Evolutionary conservation across 2,329 filamentous ascomycete species (phyloP).

Genomic region (Fusarium nygamai): DNA sequence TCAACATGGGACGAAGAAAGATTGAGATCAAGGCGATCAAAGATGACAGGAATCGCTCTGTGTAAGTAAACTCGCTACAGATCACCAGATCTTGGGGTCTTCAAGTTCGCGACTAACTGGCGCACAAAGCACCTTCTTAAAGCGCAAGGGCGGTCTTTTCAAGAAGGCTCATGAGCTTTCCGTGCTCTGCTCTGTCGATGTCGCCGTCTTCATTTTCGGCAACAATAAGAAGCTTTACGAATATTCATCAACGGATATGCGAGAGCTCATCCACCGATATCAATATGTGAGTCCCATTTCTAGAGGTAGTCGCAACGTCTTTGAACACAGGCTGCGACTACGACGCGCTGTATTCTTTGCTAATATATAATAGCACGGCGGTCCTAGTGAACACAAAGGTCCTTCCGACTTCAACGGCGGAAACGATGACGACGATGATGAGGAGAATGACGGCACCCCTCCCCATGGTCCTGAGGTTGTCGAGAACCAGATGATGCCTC

Average conservation of each 20-base stretch:
- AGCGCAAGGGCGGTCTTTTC: conserved; percentile 98
- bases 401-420: conserved; percentile 90
- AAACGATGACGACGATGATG: conserved; percentile 86
- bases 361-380: conserved; percentile 75
- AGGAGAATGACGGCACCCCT: conserved; percentile 75
- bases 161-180: conserved; percentile 99
- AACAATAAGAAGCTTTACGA: conserved; percentile 99
- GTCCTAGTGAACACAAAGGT: conserved; percentile 94
- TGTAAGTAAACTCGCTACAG: conserved; percentile 70
- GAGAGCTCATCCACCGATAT: conserved; percentile 86
- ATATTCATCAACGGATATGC: conserved; percentile 94
- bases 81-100: not conserved
- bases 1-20: conserved; percentile 92
- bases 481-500: conserved; percentile 71
- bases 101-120: conserved; percentile 32
- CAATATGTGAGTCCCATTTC: conserved; percentile 77
- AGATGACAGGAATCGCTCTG: conserved; percentile 95
- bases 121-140: conserved; percentile 84
- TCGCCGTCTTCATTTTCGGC: conserved; percentile 98
- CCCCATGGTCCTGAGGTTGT: conserved; percentile 69
- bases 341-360: not conserved
- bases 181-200: conserved; percentile 97
- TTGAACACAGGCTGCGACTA: not conserved
- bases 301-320: conserved; percentile 4
- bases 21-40: conserved; percentile 99